Percentiles rank a stretch among this genome's conserved stretches.
phyloP scores from a whole-genome alignment of 2,329 filamentous ascomycete genomes.

The Bipolaris sorokiniana region DNA sequence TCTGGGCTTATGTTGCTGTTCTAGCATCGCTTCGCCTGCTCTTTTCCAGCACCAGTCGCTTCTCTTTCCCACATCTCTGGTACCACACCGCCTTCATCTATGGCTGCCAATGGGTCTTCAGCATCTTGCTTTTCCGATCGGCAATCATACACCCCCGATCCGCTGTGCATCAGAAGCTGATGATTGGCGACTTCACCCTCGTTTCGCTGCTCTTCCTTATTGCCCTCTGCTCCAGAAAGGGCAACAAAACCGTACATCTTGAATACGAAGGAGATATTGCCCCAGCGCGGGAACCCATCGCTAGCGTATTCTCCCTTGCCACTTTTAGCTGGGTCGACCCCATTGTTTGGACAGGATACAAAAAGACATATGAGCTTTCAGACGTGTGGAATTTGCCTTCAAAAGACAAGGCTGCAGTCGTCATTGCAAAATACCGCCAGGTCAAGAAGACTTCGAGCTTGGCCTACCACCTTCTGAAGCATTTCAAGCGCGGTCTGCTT shows the following conservation, averaged over 20 bases:
- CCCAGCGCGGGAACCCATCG: slow-evolving; percentile 83
- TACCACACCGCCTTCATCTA: slow-evolving; percentile 91
- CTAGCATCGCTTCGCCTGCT: slow-evolving; percentile 75
- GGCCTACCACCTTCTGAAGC: slow-evolving; percentile 79
- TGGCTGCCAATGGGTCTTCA: slow-evolving; percentile 78
- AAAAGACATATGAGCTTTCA: slow-evolving; percentile 77
- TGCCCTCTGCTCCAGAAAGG: slow-evolving; percentile 82
- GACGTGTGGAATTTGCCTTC: slow-evolving; percentile 92
- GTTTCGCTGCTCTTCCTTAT: slow-evolving; percentile 76
- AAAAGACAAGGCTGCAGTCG: slow-evolving; percentile 82
- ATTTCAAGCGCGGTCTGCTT: slow-evolving; percentile 79
- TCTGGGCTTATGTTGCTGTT: slow-evolving; percentile 81
- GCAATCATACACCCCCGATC: slow-evolving; percentile 78
- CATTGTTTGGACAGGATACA: slow-evolving; percentile 88
- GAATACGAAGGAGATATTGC: slow-evolving; percentile 89
- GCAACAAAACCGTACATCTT: slow-evolving; percentile 85
- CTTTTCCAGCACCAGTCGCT: slow-evolving; percentile 63
- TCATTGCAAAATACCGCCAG: slow-evolving; percentile 83
- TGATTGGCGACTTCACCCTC: slow-evolving; percentile 76
- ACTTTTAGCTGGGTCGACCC: slow-evolving; percentile 92
- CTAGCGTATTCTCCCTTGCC: slow-evolving; percentile 84
- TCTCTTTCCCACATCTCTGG: slow-evolving; percentile 80
- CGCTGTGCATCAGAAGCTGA: slow-evolving; percentile 65
- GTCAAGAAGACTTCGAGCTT: slow-evolving; percentile 81
- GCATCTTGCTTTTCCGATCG: slow-evolving; percentile 80